phyloP scores from a whole-genome alignment of 371 early-diverging fungal species.

The Mucor indicus region DNA sequence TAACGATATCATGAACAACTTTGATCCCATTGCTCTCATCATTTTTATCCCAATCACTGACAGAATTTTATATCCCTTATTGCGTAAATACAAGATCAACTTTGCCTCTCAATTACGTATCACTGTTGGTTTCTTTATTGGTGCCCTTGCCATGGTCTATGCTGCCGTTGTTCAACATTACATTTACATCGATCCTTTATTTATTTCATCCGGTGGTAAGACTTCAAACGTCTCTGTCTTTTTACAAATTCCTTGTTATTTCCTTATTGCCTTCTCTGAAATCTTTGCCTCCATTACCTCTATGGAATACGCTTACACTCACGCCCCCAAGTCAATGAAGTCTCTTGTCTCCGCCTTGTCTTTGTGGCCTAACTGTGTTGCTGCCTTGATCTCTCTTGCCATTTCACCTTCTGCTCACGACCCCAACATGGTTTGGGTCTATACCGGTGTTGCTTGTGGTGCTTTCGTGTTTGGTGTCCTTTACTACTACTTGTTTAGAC shows the following conservation, averaged over 20 bases:
- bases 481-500: constrained; percentile 30
- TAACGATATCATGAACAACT: constrained; percentile 56
- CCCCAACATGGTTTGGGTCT: constrained; percentile 63
- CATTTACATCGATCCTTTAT: constrained; percentile 49
- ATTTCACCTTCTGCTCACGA: constrained; percentile 61
- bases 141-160: constrained; percentile 61
- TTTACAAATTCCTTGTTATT: constrained; percentile 61
- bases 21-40: constrained; percentile 68
- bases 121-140: constrained; percentile 60
- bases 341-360: constrained; percentile 64
- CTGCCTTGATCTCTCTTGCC: constrained; percentile 61
- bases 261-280: constrained; percentile 64
- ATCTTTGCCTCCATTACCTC: constrained; percentile 70
- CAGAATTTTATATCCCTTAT: constrained; percentile 56
- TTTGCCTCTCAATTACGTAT: constrained; percentile 33
- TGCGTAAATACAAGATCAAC: constrained; percentile 43
- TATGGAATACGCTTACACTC: constrained; percentile 71
- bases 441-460: constrained; percentile 53
- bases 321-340: constrained; percentile 67
- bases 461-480: constrained; percentile 31
- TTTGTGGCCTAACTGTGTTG: constrained; percentile 65
- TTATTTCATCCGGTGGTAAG: constrained; percentile 14
- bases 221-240: constrained; percentile 48
- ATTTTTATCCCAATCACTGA: constrained; percentile 71
- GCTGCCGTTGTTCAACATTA: constrained; percentile 66